phyloP scores from a whole-genome alignment of 345 rosid species.

The Hibiscus mutabilis region DNA sequence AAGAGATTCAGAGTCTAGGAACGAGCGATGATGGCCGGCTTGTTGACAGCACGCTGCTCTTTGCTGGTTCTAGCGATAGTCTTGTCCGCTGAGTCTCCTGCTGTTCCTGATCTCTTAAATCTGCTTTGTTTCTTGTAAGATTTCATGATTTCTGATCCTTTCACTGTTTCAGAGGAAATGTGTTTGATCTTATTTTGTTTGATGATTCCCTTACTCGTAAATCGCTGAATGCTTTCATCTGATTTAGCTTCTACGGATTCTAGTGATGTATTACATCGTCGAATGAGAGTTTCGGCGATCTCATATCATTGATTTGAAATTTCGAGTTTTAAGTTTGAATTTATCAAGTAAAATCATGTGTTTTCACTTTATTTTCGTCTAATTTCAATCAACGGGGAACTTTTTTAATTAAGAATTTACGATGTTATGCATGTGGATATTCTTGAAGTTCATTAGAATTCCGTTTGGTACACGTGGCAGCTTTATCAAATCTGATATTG shows the following conservation, averaged over 20 bases:
- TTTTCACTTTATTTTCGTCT: background rate
- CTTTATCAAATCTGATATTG: background rate
- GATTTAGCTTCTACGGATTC: background rate
- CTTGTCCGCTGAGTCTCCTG: conserved; percentile 42
- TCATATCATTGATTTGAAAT: background rate
- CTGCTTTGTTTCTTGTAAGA: background rate
- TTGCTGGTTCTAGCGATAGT: conserved; percentile 40
- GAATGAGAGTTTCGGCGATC: background rate
- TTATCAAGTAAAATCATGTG: too few species aligned
- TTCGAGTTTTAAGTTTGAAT: background rate
- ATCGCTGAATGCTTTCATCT: conserved; percentile 15
- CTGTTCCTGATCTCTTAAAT: background rate
- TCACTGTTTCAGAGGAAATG: background rate
- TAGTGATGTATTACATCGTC: conserved; percentile 7
- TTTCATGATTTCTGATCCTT: background rate
- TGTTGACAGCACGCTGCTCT: conserved; percentile 45
- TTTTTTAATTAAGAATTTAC: too few species aligned
- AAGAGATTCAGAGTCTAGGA: background rate
- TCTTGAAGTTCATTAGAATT: conserved; percentile 1
- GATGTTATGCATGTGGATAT: background rate
- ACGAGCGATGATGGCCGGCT: conserved; percentile 40
- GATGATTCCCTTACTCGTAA: background rate
- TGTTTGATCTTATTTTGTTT: background rate
- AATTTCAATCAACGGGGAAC: background rate
- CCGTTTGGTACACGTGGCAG: background rate